Conservation (phyloP, 441 rosid genomes). For the Adansonia grandidieri region DNA sequence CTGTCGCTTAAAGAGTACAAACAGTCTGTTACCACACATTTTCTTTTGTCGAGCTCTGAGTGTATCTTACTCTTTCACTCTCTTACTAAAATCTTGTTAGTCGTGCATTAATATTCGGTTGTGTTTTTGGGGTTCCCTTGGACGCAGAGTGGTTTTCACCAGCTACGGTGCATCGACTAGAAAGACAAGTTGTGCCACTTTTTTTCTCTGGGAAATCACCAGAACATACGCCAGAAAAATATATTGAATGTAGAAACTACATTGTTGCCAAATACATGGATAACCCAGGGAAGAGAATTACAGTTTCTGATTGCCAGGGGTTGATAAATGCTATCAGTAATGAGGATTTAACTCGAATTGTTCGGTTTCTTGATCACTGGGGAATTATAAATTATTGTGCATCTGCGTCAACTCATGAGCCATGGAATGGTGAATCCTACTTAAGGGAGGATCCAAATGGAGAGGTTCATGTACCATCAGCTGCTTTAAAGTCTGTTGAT, state of each 20-base stretch:
- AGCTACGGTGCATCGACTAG: constrained; percentile 74
- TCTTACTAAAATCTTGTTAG: not conserved
- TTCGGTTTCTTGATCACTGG: constrained; percentile 97
- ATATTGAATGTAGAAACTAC: constrained; percentile 86
- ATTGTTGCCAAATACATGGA: constrained; percentile 84
- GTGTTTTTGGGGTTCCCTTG: constrained; percentile 26
- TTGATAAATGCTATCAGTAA: constrained; percentile 53
- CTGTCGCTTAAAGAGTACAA: not conserved
- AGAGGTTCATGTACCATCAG: constrained; percentile 90
- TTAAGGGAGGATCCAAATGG: constrained; percentile 83
- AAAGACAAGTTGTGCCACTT: constrained; percentile 96
- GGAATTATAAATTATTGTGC: constrained; percentile 93
- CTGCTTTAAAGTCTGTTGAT: constrained; percentile 87
- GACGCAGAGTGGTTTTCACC: constrained; percentile 92
- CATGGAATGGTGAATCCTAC: constrained; percentile 60
- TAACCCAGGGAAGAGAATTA: constrained; percentile 71
- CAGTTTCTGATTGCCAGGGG: constrained; percentile 72
- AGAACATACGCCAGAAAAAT: constrained; percentile 76
- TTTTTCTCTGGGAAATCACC: constrained; percentile 90
- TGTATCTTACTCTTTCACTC: not conserved
- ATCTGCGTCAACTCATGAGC: constrained; percentile 47
- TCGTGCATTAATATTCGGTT: not conserved
- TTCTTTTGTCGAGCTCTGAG: not conserved
- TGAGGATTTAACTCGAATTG: constrained; percentile 81
- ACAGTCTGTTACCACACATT: not conserved